These are phyloP conservation scores for Citrus reticulata DNA, from an alignment of 345 rosid genomes.

Conservation along the genomic window DNA sequence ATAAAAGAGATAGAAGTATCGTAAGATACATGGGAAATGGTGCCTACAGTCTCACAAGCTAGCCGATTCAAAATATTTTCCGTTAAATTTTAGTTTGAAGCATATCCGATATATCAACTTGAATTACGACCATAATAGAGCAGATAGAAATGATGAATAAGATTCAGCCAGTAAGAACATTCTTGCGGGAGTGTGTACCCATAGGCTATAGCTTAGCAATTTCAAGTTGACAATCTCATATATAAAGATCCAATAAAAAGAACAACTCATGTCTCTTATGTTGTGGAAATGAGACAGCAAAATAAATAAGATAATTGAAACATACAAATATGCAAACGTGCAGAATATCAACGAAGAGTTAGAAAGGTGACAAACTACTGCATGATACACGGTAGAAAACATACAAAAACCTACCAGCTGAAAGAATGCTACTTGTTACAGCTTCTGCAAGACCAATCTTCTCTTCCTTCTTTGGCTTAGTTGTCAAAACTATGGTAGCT, in stretches of 20 bases:
- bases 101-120: not conserved
- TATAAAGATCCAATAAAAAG: not conserved
- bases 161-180: not conserved
- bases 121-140: not conserved
- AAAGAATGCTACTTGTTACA: constrained; percentile 77
- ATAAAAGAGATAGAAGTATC: too few relatives aligned
- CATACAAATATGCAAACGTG: too few relatives aligned
- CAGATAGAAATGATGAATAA: not conserved
- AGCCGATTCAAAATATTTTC: too few relatives aligned
- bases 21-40: too few relatives aligned
- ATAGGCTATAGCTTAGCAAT: not conserved
- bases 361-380: constrained; percentile 12
- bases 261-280: not conserved
- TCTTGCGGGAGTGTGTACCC: not conserved
- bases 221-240: not conserved
- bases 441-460: constrained; percentile 97
- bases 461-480: constrained; percentile 88
- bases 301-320: too few relatives aligned
- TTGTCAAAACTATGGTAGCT: constrained; percentile 25
- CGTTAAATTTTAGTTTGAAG: too few relatives aligned
- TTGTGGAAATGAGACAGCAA: not conserved
- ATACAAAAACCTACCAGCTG: constrained; percentile 51
- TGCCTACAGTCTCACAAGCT: too few relatives aligned
- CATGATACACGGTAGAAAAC: not conserved
- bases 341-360: not conserved